These are phyloP conservation scores for Polygonum aviculare DNA, from an alignment of 148 eudicot species.

Conservation along the genomic window DNA sequence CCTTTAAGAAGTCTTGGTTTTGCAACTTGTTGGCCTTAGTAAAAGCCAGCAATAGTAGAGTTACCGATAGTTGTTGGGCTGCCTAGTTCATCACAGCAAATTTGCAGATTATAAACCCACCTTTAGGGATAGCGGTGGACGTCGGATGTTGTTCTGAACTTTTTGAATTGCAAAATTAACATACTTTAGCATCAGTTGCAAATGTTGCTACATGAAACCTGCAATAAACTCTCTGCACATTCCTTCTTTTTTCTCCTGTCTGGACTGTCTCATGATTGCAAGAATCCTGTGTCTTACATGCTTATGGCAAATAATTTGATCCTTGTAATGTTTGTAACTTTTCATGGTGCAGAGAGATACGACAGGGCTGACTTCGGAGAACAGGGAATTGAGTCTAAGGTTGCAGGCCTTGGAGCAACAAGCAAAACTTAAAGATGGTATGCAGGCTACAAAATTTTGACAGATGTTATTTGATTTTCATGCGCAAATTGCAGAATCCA, in stretches of 20 bases:
- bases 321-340: not conserved
- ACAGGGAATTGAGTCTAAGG: constrained; percentile 57
- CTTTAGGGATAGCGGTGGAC: not conserved
- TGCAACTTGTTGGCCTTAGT: too few relatives aligned
- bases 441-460: not conserved
- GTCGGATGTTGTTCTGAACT: not conserved
- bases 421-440: constrained; percentile 76
- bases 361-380: constrained; percentile 45
- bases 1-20: too few relatives aligned
- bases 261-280: not conserved
- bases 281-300: not conserved
- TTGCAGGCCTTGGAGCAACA: constrained; percentile 68
- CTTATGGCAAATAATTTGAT: not conserved
- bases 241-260: not conserved
- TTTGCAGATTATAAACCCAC: not conserved
- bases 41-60: not conserved
- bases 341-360: constrained; percentile 52
- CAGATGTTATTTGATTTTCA: not conserved
- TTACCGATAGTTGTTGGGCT: not conserved
- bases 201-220: not conserved
- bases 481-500: not conserved
- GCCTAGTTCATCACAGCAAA: not conserved
- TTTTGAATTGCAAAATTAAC: not conserved
- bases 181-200: not conserved
- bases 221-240: not conserved